Conservation (phyloP, 805 yeast genomes). For the Candida vartiovaarae region DNA sequence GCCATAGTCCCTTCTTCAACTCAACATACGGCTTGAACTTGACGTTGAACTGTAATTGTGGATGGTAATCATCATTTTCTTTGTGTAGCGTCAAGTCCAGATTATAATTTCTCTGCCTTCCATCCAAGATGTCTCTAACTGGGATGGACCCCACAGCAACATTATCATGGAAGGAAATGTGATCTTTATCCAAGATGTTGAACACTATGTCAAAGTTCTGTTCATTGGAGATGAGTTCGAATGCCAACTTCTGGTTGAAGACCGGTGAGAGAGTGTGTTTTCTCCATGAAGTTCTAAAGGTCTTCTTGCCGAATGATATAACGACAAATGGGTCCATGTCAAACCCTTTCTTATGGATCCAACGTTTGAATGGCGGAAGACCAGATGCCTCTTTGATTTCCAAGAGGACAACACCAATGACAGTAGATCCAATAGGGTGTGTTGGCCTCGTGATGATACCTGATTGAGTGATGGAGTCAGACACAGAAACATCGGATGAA, state of each 20-base stretch:
- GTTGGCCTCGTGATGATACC: neutral
- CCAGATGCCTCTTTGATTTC: conserved; percentile 70
- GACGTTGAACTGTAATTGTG: conserved; percentile 52
- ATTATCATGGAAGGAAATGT: conserved; percentile 73
- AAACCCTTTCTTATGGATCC: conserved; percentile 56
- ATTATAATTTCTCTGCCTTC: conserved; percentile 17
- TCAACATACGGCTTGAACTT: conserved; percentile 60
- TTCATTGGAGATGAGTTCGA: conserved; percentile 69
- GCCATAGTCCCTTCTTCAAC: conserved; percentile 67
- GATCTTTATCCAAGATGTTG: conserved; percentile 77
- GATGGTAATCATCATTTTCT: conserved; percentile 29
- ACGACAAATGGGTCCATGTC: conserved; percentile 98
- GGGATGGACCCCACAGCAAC: conserved; percentile 64
- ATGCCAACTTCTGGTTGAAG: conserved; percentile 72
- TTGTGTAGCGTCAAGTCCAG: conserved; percentile 30
- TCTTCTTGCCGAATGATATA: conserved; percentile 81
- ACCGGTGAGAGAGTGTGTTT: conserved; percentile 78
- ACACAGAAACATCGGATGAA: neutral
- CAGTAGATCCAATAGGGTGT: neutral
- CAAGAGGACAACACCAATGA: conserved; percentile 62
- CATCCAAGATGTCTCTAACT: conserved; percentile 37
- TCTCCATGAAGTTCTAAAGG: conserved; percentile 78
- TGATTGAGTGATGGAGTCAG: too few relatives aligned
- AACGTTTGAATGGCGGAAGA: conserved; percentile 68
- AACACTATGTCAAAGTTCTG: conserved; percentile 57